Evolutionary conservation across 1,284 basidiomycete species (phyloP), one percentile per base, ranked within the genome.

Genomic region (Nidula niveotomentosa): DNA sequence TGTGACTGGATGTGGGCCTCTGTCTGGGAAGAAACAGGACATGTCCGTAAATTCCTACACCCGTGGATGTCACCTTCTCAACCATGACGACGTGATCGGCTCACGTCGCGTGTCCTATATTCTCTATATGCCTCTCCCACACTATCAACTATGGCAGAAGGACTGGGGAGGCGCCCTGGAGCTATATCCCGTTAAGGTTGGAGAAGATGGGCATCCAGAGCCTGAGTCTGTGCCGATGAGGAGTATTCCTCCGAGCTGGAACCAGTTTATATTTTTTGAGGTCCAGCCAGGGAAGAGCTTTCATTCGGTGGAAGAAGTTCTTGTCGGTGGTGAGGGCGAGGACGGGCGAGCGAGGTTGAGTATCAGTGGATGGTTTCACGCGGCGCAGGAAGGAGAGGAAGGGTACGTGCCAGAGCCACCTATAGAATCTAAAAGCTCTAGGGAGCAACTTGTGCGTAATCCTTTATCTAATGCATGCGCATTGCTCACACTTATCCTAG

Each of bases 11-110:
- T 99, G 96, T 61, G 96, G 94, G 1, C 89, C 96, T 6, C 80
- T 99, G 48, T 95, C 90, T 12, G 95, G 94, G 51, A 85, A 81
- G 55, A 98, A 96, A 72, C 96, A 95, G 67, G 96, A 99, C 76
- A 96, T 96, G 86, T 94, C 93, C 50, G 91, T 96, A 62, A 95
- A 94, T 69, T 89, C 93, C 23, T 99, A 98, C 75, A 90, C 88
- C 18, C 84, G 90, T 63, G 85, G 92, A 9, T 96, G 95, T 67
- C 96, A 99, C 72, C 83, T 99, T 6, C 87, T 99, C 64, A 93
- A 96, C 69, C 95, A 98, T 77, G 96, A 98, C 85, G 96, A 99
- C 73, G 96, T 97, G 41, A 99, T 99, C 69, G 95, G 95, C 53
- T 88, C 94, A 2, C 91, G 96, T 37, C 85, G 95, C 51, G 91